Conservation (phyloP, 208 protist genomes). For the Wallacemonas sp. region DNA sequence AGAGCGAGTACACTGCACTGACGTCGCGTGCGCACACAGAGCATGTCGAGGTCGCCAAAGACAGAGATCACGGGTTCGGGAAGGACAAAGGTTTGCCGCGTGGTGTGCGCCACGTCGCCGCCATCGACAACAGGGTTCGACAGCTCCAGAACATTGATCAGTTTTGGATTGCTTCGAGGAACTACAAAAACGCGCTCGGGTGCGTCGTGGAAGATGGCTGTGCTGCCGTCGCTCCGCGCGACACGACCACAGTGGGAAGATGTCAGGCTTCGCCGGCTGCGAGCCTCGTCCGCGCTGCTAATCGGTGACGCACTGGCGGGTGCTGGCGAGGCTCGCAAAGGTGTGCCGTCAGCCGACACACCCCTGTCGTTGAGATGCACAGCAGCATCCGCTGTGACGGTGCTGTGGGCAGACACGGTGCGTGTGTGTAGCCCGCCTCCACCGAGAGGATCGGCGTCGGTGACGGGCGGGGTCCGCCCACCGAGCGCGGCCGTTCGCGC, state of each 20-base stretch:
- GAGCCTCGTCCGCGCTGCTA: too few relatives aligned
- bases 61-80: conserved; percentile 43
- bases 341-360: too few relatives aligned
- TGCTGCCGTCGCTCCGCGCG: neutral
- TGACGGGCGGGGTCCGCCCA: neutral
- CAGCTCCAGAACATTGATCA: conserved; percentile 28
- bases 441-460: neutral
- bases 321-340: too few relatives aligned
- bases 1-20: conserved; percentile 66
- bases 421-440: neutral
- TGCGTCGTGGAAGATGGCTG: neutral
- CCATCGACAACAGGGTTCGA: conserved; percentile 11
- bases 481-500: neutral
- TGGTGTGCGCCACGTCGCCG: conserved; percentile 10
- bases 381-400: too few relatives aligned
- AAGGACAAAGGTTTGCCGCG: conserved; percentile 30
- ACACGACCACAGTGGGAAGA: neutral
- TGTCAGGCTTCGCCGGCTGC: neutral
- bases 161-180: neutral
- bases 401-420: too few relatives aligned
- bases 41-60: conserved; percentile 36
- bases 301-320: too few relatives aligned
- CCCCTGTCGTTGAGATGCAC: too few relatives aligned
- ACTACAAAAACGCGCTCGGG: neutral
- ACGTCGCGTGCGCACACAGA: conserved; percentile 64